Conservation (phyloP, 2,329 filamentous ascomycete species). For the Lasiodiplodia sp. region DNA sequence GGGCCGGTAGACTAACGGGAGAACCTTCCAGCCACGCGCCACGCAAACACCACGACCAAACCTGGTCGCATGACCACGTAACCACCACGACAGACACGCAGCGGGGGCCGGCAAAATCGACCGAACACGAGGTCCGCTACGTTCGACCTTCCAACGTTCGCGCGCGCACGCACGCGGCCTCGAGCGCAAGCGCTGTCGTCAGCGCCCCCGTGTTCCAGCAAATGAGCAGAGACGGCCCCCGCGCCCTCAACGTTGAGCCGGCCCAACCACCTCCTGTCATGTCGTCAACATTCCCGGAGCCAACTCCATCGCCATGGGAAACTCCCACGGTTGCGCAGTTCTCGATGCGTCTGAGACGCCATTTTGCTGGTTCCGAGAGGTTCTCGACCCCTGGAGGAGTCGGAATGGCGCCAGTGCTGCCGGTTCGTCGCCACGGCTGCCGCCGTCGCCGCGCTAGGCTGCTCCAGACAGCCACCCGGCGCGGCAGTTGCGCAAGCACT, state of each 20-base stretch:
- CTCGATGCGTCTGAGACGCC: no score
- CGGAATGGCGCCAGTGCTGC: neutral
- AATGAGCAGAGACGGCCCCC: no score
- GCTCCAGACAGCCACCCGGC: neutral
- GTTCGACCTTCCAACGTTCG: slow-evolving; percentile 1
- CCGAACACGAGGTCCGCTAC: slow-evolving; percentile 24
- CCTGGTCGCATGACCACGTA: neutral
- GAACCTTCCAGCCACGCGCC: neutral
- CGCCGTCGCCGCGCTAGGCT: neutral
- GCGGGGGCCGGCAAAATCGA: neutral
- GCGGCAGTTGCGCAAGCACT: slow-evolving; percentile 1
- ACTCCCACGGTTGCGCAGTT: neutral
- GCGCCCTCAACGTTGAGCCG: neutral
- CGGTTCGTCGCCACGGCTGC: neutral
- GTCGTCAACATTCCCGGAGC: no score
- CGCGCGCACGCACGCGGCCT: neutral
- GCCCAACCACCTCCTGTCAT: neutral
- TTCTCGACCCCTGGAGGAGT: no score
- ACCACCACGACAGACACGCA: neutral
- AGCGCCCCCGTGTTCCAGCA: neutral
- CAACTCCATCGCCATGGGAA: no score
- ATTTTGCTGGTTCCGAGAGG: no score
- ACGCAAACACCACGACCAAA: neutral
- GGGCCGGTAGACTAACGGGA: no score
- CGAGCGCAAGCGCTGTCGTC: slow-evolving; percentile 6